Evolutionary conservation across 2,329 filamentous ascomycete species (phyloP).

Genomic region (Pseudogymnoascus pannorum): DNA sequence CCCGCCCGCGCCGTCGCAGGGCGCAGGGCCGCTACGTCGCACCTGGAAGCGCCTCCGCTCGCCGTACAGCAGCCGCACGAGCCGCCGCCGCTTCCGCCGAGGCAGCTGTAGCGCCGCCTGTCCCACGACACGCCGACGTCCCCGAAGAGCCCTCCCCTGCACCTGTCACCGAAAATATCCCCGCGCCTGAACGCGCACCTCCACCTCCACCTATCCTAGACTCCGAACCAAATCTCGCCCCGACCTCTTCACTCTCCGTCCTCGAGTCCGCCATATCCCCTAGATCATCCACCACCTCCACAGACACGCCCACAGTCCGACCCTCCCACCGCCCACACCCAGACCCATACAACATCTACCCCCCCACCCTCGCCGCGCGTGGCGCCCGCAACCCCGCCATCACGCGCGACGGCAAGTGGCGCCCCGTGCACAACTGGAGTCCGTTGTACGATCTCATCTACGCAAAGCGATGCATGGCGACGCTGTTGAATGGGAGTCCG

Average conservation of each 20-base stretch:
- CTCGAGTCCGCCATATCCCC: not conserved
- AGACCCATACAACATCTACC: constrained; percentile 21
- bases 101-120: not conserved
- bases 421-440: constrained; percentile 48
- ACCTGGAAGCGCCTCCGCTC: constrained; percentile 12
- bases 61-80: constrained; percentile 21
- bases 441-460: constrained; percentile 51
- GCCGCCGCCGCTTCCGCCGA: not conserved
- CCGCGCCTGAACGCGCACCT: not conserved
- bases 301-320: not conserved
- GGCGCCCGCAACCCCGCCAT: constrained; percentile 25
- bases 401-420: constrained; percentile 43
- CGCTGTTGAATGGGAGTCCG: constrained; percentile 48
- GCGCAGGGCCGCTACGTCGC: constrained; percentile 13
- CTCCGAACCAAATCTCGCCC: not conserved
- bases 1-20: constrained; percentile 30
- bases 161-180: not conserved
- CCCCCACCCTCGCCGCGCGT: constrained; percentile 13
- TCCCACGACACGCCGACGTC: not conserved
- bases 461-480: constrained; percentile 53
- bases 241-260: not conserved
- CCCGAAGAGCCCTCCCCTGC: not conserved
- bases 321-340: constrained; percentile 12
- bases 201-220: not conserved
- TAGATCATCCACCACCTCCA: not conserved